Conservation (phyloP, 2,329 filamentous ascomycete species). For the Microcyclospora tardicrescens region DNA sequence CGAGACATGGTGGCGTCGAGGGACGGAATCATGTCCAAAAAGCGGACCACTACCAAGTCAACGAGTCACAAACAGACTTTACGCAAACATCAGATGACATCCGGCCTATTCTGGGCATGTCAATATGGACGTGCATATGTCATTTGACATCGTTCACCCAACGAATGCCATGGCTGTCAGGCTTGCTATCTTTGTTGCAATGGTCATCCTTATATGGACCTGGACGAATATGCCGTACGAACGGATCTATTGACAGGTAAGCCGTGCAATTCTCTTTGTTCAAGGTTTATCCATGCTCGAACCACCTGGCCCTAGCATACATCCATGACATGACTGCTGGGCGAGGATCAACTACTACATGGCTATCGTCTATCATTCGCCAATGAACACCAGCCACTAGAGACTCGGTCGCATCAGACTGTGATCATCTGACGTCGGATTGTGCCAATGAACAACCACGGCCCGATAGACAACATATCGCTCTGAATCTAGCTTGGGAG, state of each 20-base stretch:
- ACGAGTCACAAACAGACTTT: no score
- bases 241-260: slow-evolving; percentile 85
- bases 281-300: no score
- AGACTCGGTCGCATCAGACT: slow-evolving; percentile 8
- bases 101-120: slow-evolving; percentile 60
- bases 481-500: no score
- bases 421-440: slow-evolving; percentile 9
- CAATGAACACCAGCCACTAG: slow-evolving; percentile 6
- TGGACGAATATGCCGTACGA: slow-evolving; percentile 58
- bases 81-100: slow-evolving; percentile 1
- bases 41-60: slow-evolving; percentile 1
- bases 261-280: slow-evolving; percentile 26
- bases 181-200: slow-evolving; percentile 62
- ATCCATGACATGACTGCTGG: no score
- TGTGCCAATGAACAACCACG: slow-evolving; percentile 1
- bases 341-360: no score
- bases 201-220: slow-evolving; percentile 61
- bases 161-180: slow-evolving; percentile 85
- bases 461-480: no score
- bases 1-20: slow-evolving; percentile 27
- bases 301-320: no score
- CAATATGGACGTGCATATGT: slow-evolving; percentile 60
- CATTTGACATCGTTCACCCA: slow-evolving; percentile 59
- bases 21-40: slow-evolving; percentile 2
- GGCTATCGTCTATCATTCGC: slow-evolving; percentile 3